These are phyloP conservation scores for Leishmania gerbilli DNA, from an alignment of 208 protist species.

Conservation along the genomic window DNA sequence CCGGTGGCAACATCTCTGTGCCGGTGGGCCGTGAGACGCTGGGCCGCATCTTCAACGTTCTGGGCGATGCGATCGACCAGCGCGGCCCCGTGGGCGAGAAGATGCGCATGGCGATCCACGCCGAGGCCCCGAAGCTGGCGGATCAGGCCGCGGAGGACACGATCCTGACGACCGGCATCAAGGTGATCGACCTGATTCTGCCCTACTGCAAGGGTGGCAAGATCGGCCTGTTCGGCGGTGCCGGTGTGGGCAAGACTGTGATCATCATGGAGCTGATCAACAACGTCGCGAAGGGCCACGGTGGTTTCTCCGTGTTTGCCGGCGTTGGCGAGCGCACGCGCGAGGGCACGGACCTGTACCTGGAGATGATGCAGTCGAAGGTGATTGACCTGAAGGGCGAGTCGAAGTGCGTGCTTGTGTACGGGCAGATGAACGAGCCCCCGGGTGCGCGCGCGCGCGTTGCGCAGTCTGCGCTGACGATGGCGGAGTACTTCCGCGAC, in stretches of 20 bases:
- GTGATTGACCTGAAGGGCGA: conserved; percentile 93
- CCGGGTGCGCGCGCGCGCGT: conserved; percentile 98
- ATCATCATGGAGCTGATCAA: conserved; percentile 99
- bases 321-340: conserved; percentile 98
- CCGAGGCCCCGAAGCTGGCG: conserved; percentile 91
- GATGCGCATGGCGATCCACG: conserved; percentile 93
- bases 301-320: conserved; percentile 99
- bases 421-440: conserved; percentile 99
- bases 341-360: conserved; percentile 98
- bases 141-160: conserved; percentile 95
- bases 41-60: conserved; percentile 99
- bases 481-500: conserved; percentile 99
- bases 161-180: conserved; percentile 98
- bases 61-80: conserved; percentile 98
- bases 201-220: conserved; percentile 99
- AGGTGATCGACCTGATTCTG: conserved; percentile 98
- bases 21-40: conserved; percentile 96
- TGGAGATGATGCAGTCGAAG: conserved; percentile 98
- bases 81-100: conserved; percentile 94
- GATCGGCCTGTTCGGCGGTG: conserved; percentile 99
- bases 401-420: conserved; percentile 99
- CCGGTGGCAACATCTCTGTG: conserved; percentile 95
- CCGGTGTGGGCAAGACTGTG: conserved; percentile 98
- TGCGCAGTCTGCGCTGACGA: conserved; percentile 96
- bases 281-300: conserved; percentile 98